Conservation (phyloP, 2,329 filamentous ascomycete species). For the Mycosphaerella arachidis region DNA sequence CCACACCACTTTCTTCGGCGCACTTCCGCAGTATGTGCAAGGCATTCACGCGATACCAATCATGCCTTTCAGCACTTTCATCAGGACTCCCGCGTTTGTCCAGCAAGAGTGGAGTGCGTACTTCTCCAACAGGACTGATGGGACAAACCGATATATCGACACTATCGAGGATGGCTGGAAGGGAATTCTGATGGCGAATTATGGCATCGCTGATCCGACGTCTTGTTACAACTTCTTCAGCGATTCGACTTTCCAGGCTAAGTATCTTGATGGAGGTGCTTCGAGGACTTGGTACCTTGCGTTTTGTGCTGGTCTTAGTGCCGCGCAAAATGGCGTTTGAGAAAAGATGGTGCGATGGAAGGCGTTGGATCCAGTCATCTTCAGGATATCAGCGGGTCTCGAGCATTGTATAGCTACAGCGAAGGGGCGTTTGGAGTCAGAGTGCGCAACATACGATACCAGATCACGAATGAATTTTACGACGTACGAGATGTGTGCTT, state of each 20-base stretch:
- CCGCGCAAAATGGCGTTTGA: background rate
- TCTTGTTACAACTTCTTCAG: slow-evolving; percentile 73
- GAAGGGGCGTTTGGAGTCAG: background rate
- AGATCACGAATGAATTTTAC: background rate
- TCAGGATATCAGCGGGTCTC: background rate
- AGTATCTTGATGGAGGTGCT: slow-evolving; percentile 76
- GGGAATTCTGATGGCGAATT: slow-evolving; percentile 77
- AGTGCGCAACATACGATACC: background rate
- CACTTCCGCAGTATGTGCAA: slow-evolving; percentile 37
- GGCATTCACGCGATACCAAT: slow-evolving; percentile 83
- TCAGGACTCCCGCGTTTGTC: slow-evolving; percentile 66
- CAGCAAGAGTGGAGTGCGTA: slow-evolving; percentile 75
- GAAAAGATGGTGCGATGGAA: background rate
- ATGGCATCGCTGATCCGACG: slow-evolving; percentile 68
- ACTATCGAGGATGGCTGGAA: slow-evolving; percentile 73
- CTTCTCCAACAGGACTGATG: slow-evolving; percentile 60
- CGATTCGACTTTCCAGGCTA: slow-evolving; percentile 57
- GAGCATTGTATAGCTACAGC: background rate
- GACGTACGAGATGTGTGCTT: background rate
- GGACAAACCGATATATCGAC: slow-evolving; percentile 42
- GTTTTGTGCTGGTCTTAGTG: slow-evolving; percentile 63
- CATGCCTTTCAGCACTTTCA: slow-evolving; percentile 62
- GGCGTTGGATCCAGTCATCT: background rate
- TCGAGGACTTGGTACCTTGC: slow-evolving; percentile 81
- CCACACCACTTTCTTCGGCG: slow-evolving; percentile 84